A percentile compares a stretch with the other conserved stretches of the same genome.
Conservation (phyloP, 2,329 filamentous ascomycete species). For the Colletotrichum kahawae region DNA sequence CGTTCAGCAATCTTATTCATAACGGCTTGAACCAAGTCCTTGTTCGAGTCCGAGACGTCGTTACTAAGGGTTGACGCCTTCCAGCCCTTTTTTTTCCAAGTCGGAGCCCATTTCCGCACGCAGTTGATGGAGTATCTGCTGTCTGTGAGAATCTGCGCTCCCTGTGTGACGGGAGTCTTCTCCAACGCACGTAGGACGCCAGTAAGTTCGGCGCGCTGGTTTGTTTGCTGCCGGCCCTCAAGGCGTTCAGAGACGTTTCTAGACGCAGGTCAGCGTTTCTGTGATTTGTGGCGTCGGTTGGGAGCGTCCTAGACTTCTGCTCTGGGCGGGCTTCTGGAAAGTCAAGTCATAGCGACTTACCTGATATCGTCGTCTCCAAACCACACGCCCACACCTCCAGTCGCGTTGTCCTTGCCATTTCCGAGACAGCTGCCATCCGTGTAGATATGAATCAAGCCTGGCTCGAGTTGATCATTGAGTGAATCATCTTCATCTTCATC, state of each 20-base stretch:
- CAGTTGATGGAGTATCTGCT: conserved; percentile 92
- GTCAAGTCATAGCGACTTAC: conserved; percentile 34
- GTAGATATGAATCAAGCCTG: conserved; percentile 51
- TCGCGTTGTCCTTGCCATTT: conserved; percentile 61
- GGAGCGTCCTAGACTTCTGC: neutral
- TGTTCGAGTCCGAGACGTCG: conserved; percentile 68
- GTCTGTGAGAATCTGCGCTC: conserved; percentile 84
- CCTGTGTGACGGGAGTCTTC: conserved; percentile 68
- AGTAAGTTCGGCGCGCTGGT: conserved; percentile 93
- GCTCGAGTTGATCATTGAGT: conserved; percentile 24
- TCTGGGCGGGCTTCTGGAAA: neutral
- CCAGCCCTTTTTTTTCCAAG: conserved; percentile 82
- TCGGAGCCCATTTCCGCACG: conserved; percentile 80
- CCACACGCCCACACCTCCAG: conserved; percentile 67
- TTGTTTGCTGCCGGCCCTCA: conserved; percentile 78
- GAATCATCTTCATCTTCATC: conserved; percentile 22
- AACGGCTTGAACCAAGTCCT: conserved; percentile 75
- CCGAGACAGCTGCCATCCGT: conserved; percentile 67
- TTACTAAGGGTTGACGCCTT: conserved; percentile 69
- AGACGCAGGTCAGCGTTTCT: neutral
- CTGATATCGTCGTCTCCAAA: conserved; percentile 63
- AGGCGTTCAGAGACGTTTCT: conserved; percentile 78
- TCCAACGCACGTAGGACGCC: conserved; percentile 86
- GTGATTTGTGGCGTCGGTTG: neutral
- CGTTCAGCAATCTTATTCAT: conserved; percentile 66